These are phyloP conservation scores for Trichoderma asperellum DNA, from an alignment of 2,329 filamentous ascomycete species.

Conservation along the genomic window DNA sequence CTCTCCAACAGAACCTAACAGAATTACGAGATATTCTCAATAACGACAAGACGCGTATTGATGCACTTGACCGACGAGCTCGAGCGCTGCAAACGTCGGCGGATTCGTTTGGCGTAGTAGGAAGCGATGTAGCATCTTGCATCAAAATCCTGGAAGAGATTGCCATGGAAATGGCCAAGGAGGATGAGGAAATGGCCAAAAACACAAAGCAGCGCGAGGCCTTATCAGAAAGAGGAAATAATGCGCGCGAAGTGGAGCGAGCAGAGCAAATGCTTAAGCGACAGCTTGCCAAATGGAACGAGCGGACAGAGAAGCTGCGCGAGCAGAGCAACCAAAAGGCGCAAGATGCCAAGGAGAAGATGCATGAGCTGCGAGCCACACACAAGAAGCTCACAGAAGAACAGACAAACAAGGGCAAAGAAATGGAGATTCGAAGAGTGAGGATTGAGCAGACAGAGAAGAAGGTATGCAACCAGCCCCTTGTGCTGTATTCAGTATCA, in stretches of 20 bases:
- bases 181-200: conserved; percentile 85
- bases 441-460: conserved; percentile 98
- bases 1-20: conserved; percentile 77
- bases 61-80: conserved; percentile 82
- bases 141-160: conserved; percentile 91
- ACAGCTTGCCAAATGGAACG: conserved; percentile 82
- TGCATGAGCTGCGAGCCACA: conserved; percentile 83
- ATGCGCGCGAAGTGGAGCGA: conserved; percentile 87
- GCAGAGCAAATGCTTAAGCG: conserved; percentile 82
- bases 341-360: conserved; percentile 77
- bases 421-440: conserved; percentile 91
- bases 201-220: conserved; percentile 84
- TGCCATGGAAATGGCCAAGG: conserved; percentile 78
- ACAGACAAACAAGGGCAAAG: conserved; percentile 80
- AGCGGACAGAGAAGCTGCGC: conserved; percentile 82
- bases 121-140: conserved; percentile 82
- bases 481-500: background rate
- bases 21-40: conserved; percentile 80
- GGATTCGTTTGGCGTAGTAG: conserved; percentile 84
- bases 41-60: conserved; percentile 81
- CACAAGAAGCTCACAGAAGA: conserved; percentile 85
- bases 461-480: conserved; percentile 64
- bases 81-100: conserved; percentile 88
- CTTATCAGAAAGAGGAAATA: conserved; percentile 84
- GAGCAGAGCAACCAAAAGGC: conserved; percentile 82